Base-by-base conservation (phyloP, 2,329 filamentous ascomycete species). In the Pseudogymnoascus verrucosus region DNA sequence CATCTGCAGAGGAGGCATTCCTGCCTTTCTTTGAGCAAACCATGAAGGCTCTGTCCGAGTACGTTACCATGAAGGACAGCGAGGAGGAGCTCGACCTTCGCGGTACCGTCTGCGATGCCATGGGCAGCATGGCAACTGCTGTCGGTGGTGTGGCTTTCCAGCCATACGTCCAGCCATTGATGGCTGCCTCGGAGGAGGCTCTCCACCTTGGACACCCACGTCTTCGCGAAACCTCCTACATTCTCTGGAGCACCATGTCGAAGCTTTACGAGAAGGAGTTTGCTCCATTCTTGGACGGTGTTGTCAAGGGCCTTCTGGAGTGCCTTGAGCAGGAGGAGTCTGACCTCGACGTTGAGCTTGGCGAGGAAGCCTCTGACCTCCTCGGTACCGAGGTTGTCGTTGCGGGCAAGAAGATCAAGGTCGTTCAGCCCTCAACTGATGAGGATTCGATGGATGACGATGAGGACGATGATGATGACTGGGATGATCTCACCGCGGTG, bases 161-260 rank as follows among this genome's bases (percentile, higher is more conserved):
- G 79, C 90, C 90, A 12, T 98, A 93, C 73, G 93, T 98, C 37
- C 82, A 89, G 73, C 91, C 91, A 44, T 82, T 98, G 64, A 96
- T 99, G 90, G 84, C 88, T 71, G 89, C 93, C 12, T 96, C 91
- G 69, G 93, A 97, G 77, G 93, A 97, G 76, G 93, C 90, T 63
- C 83, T 98, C 1, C 82, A 89, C 70, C 86, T 99, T 2, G 93
- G 91, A 70, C 93, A 97, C 78, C 90, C 93, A 44, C 86, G 93
- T 64, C 86, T 98, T 61, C 90, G 92, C 76, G 95, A 99, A 80
- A 97, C 92, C 66, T 96, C 91, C 74, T 99, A 96, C 78, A 96
- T 98, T 67, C 83, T 99, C 63, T 99, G 95, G 93, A 92, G 91
- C 68, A 91, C 90, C 42, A 87, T 99, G 74, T 89, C 93, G 67